Conservation (phyloP, 2,329 filamentous ascomycete species). For the Penicillium brevicompactum region DNA sequence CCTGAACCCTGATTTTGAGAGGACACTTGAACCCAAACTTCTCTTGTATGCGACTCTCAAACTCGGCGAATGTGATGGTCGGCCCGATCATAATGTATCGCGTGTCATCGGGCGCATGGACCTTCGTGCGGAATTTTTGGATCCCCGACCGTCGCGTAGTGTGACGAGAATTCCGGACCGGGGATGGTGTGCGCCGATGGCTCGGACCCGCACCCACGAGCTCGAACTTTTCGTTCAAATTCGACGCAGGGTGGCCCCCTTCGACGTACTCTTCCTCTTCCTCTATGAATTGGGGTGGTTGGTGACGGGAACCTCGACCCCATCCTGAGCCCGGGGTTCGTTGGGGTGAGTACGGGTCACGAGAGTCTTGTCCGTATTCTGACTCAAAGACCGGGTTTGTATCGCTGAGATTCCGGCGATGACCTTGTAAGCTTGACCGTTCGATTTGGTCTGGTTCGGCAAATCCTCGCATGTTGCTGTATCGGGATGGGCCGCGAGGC, state of each 20-base stretch:
- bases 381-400: constrained; percentile 21
- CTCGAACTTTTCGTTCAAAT: constrained; percentile 76
- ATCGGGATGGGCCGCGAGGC: constrained; percentile 48
- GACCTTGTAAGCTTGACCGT: constrained; percentile 34
- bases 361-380: constrained; percentile 48
- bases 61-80: constrained; percentile 72
- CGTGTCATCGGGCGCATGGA: constrained; percentile 81
- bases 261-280: constrained; percentile 79
- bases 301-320: constrained; percentile 33
- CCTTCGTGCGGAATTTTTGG: constrained; percentile 84
- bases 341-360: constrained; percentile 70
- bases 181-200: constrained; percentile 32
- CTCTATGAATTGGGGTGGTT: constrained; percentile 68
- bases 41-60: constrained; percentile 76
- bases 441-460: constrained; percentile 30
- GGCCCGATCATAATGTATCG: constrained; percentile 86
- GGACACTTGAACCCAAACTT: constrained; percentile 74
- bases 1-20: constrained; percentile 85
- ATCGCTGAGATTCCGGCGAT: constrained; percentile 36
- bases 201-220: constrained; percentile 60
- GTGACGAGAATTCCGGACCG: constrained; percentile 28
- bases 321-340: constrained; percentile 43
- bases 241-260: constrained; percentile 67
- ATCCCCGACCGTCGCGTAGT: constrained; percentile 60
- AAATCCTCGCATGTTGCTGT: constrained; percentile 29